Conservation (phyloP, 352 stramenopile species). For the Aphanomyces astaci region DNA sequence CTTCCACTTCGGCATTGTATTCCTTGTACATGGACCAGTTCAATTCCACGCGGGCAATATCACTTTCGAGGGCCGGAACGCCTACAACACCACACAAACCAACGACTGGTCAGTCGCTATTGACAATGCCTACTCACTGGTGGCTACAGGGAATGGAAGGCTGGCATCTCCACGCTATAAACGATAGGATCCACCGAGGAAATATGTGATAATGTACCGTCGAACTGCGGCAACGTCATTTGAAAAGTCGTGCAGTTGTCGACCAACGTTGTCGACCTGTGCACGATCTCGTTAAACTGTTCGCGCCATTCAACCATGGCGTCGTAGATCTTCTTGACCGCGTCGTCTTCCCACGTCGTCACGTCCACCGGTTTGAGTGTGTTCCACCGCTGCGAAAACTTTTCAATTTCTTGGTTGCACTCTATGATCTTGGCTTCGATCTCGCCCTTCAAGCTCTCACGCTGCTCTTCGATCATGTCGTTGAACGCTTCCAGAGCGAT, state of each 20-base stretch:
- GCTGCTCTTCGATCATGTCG: slow-evolving; percentile 93
- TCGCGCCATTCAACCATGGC: slow-evolving; percentile 80
- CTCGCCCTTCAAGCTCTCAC: slow-evolving; percentile 84
- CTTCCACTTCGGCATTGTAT: slow-evolving; percentile 72
- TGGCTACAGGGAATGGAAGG: too few species aligned
- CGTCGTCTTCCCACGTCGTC: slow-evolving; percentile 60
- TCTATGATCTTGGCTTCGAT: slow-evolving; percentile 84
- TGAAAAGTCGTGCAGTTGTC: slow-evolving; percentile 84
- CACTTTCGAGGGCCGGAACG: slow-evolving; percentile 58
- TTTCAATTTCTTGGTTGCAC: slow-evolving; percentile 84
- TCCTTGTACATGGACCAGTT: slow-evolving; percentile 86
- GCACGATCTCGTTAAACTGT: slow-evolving; percentile 68
- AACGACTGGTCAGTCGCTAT: too few species aligned
- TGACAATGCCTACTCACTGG: too few species aligned
- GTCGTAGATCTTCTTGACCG: slow-evolving; percentile 68
- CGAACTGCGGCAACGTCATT: slow-evolving; percentile 77
- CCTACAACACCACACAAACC: background rate
- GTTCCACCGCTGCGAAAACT: slow-evolving; percentile 85
- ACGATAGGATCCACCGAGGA: background rate
- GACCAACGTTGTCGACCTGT: slow-evolving; percentile 43
- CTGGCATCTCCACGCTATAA: too few species aligned
- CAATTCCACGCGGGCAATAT: slow-evolving; percentile 54
- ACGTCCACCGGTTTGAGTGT: slow-evolving; percentile 81
- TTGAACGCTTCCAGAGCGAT: slow-evolving; percentile 91
- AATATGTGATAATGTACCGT: slow-evolving; percentile 28